A percentile compares a stretch with the other conserved stretches of the same genome.
Conservation (phyloP, 164 flowering plant species). For the Nelumbo lutea region DNA sequence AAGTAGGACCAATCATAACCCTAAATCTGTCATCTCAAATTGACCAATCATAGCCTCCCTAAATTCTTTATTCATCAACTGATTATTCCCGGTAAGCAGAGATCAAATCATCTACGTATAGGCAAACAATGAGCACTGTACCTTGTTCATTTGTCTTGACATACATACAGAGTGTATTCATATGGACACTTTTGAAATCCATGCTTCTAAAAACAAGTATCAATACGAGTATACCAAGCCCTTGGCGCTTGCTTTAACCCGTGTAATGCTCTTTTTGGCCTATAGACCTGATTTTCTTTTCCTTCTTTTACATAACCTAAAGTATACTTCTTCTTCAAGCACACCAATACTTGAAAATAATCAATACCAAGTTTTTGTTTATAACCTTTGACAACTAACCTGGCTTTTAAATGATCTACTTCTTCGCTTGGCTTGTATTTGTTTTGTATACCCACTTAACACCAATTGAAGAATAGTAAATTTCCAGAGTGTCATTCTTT, state of each 20-base stretch:
- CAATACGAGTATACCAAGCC: slow-evolving; percentile 3
- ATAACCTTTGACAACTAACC: no score
- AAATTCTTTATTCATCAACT: background rate
- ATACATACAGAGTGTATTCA: background rate
- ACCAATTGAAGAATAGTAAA: no score
- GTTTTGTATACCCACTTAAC: no score
- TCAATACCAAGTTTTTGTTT: no score
- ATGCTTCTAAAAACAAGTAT: background rate
- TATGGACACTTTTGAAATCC: background rate
- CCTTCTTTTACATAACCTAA: no score
- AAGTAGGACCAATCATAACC: background rate
- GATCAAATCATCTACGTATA: slow-evolving; percentile 10
- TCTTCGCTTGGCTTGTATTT: no score
- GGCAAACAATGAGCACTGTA: background rate
- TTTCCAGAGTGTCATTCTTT: no score
- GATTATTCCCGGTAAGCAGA: background rate
- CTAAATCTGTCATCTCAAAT: slow-evolving; percentile 11
- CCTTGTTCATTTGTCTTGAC: background rate
- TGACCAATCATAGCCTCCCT: slow-evolving; percentile 1
- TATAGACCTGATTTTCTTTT: slow-evolving; percentile 4
- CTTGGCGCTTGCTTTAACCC: slow-evolving; percentile 8
- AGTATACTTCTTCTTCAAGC: no score
- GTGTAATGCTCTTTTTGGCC: background rate
- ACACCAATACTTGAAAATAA: no score
- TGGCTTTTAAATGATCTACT: no score